These are phyloP conservation scores for Crepidotus variabilis DNA, from an alignment of 768 basidiomycete species.

Conservation along the genomic window DNA sequence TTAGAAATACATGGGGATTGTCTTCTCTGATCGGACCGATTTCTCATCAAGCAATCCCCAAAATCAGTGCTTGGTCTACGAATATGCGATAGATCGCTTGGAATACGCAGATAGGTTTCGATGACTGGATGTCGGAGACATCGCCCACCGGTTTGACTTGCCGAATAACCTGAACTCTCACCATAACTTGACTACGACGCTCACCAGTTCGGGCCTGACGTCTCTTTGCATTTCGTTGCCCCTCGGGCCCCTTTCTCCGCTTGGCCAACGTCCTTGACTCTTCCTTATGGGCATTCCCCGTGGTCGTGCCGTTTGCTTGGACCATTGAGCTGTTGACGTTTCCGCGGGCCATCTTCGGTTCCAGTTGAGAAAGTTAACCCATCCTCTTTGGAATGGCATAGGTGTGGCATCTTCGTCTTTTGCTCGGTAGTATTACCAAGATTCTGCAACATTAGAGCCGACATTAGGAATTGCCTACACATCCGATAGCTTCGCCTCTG, in stretches of 20 bases:
- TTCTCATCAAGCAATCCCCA: background rate
- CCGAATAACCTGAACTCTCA: too few relatives aligned
- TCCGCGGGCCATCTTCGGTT: background rate
- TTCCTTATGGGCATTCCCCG: background rate
- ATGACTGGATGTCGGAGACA: background rate
- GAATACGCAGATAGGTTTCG: background rate
- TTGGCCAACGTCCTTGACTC: too few relatives aligned
- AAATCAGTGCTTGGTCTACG: background rate
- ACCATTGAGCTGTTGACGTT: background rate
- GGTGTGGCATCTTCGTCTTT: background rate
- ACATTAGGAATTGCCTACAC: background rate
- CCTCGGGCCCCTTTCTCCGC: too few relatives aligned
- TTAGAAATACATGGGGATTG: too few relatives aligned
- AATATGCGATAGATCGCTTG: slow-evolving; percentile 3
- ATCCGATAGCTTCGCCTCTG: background rate
- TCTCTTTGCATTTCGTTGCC: too few relatives aligned
- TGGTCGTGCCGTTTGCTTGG: background rate
- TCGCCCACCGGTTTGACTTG: background rate
- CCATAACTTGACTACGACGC: too few relatives aligned
- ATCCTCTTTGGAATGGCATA: background rate
- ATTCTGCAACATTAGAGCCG: background rate
- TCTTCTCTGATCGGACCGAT: too few relatives aligned
- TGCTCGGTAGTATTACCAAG: background rate
- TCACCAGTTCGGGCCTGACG: too few relatives aligned
- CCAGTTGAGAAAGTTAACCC: background rate